phyloP scores from a whole-genome alignment of 345 rosid species.

The Pistacia vera region DNA sequence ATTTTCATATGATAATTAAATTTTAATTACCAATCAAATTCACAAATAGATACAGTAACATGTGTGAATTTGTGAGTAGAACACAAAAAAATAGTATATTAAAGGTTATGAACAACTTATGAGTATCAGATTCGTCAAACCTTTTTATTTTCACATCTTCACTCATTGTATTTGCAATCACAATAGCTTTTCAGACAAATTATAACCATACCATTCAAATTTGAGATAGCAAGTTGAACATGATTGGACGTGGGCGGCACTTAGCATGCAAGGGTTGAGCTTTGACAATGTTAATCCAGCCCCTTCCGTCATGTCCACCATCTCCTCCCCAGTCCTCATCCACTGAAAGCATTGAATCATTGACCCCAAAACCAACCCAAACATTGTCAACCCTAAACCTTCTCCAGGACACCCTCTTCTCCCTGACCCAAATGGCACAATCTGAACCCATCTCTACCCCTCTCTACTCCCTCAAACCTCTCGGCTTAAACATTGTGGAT shows the following conservation, averaged over 20 bases:
- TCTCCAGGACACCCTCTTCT: conserved; percentile 68
- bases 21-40: too few relatives aligned
- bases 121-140: too few relatives aligned
- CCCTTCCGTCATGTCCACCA: conserved; percentile 43
- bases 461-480: conserved; percentile 42
- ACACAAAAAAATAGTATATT: too few relatives aligned
- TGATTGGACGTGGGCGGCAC: conserved; percentile 26
- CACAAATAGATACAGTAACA: too few relatives aligned
- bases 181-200: too few relatives aligned
- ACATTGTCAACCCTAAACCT: conserved; percentile 40
- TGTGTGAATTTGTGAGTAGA: too few relatives aligned
- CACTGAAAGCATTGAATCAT: conserved; percentile 59
- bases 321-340: conserved; percentile 29
- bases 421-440: conserved; percentile 61
- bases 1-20: too few relatives aligned
- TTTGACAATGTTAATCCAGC: conserved; percentile 32
- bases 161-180: too few relatives aligned
- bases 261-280: conserved; percentile 30
- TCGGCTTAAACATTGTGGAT: conserved; percentile 49
- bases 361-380: conserved; percentile 46
- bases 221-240: conserved; percentile 27
- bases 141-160: too few relatives aligned
- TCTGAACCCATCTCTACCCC: conserved; percentile 44
- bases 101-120: too few relatives aligned
- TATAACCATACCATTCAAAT: not conserved